Base-by-base conservation (phyloP, 768 basidiomycete genomes). In the Podaxis sp. region DNA sequence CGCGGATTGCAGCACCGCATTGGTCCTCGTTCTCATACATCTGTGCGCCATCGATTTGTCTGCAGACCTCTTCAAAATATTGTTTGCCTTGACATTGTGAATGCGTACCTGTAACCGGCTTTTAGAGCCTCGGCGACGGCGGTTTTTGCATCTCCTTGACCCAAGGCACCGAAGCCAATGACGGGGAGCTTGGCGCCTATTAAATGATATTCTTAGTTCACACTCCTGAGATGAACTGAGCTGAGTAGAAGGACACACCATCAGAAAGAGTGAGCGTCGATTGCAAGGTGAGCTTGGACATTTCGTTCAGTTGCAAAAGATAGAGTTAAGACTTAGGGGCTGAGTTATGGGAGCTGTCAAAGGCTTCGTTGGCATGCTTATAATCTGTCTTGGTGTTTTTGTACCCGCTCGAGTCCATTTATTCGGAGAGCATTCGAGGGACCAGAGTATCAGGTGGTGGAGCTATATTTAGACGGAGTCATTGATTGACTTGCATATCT, bases 11-110 rank as follows among this genome's bases (percentile, higher is more conserved):
- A 29, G 78, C 73, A 3, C 83, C 83, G 2, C 86, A 84, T 5
- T 75, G 72, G 0, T 73, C 74, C 67, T 87, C 85, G 65, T 85
- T 86, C 54, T 71, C 71, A 68, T 88, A 88, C 55, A 74, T 70
- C 60, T 83, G 83, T 1, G 86, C 87, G 0, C 84, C 80, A 67
- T 88, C 87, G 38, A 88, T 75, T 63, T 87, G 87, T 59, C 85
- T 84, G 54, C 3, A 51, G 29, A 25, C 3, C 7, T 15, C 2
- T 40, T 33, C 19, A 43, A 25, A n/a, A 22, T 6, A 38, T 4
- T 50, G 9, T 22, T 24, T 27, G 4, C 19, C 3, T 55, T 4
- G 22, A 9, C 15, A 38, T 9, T 19, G 13, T 52, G 43, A 22
- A 38, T 9, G 59, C 38, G 24, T 63, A 83, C 86, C 82, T 77